Conservation (phyloP, 164 flowering plant species). For the Chloranthus sessilifolius region DNA sequence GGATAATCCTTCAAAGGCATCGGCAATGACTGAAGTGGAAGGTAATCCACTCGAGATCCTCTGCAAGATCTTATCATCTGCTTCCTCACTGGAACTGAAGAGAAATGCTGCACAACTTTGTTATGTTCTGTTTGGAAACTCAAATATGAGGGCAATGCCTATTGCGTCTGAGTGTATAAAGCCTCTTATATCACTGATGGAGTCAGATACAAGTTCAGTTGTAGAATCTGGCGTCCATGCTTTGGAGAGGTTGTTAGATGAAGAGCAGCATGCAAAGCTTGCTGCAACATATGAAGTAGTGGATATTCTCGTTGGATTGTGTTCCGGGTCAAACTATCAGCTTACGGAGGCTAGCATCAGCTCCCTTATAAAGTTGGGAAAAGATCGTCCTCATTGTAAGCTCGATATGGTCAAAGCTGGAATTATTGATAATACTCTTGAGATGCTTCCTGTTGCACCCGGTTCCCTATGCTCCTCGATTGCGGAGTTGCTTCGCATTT, state of each 20-base stretch:
- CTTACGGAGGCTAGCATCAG: conserved; percentile 61
- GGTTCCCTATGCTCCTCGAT: conserved; percentile 60
- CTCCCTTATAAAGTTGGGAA: conserved; percentile 74
- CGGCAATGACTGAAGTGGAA: conserved; percentile 44
- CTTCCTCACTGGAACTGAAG: conserved; percentile 55
- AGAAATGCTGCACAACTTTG: conserved; percentile 67
- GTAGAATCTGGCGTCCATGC: conserved; percentile 71
- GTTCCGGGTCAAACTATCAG: conserved; percentile 52
- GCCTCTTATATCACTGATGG: conserved; percentile 62
- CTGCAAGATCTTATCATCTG: conserved; percentile 44
- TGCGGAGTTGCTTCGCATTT: conserved; percentile 73
- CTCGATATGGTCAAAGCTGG: conserved; percentile 78
- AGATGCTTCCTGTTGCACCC: conserved; percentile 56
- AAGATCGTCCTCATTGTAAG: conserved; percentile 65
- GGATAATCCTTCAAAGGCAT: conserved; percentile 43
- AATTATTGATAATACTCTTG: conserved; percentile 61
- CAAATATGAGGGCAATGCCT: conserved; percentile 46
- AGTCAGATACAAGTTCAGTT: conserved; percentile 35
- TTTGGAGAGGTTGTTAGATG: conserved; percentile 65
- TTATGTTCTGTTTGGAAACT: conserved; percentile 44
- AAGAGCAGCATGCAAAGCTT: conserved; percentile 67
- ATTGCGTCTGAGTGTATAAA: conserved; percentile 56
- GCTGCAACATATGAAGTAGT: conserved; percentile 49
- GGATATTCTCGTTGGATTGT: conserved; percentile 62
- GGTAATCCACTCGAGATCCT: conserved; percentile 60